A percentile compares a stretch with the other conserved stretches of the same genome.
Conservation (phyloP, 1,139 yeast species). For the Entelexis paramagnoliae region DNA sequence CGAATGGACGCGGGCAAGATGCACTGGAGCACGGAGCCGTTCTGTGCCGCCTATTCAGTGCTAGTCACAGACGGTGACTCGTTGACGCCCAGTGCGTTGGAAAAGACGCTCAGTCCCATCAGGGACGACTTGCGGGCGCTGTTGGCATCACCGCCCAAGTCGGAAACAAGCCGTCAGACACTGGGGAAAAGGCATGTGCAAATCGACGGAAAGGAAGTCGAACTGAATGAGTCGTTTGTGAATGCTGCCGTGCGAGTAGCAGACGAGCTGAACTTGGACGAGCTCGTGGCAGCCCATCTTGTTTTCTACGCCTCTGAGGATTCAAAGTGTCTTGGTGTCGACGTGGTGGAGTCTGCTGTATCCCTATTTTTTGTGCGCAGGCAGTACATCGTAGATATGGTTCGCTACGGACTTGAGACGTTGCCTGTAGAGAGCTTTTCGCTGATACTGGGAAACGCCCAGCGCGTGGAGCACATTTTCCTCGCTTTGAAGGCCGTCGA, state of each 20-base stretch:
- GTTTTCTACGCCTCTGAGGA: slow-evolving; percentile 39
- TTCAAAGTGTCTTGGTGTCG: slow-evolving; percentile 42
- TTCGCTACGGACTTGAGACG: slow-evolving; percentile 43
- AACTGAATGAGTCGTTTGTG: slow-evolving; percentile 45
- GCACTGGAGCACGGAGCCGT: slow-evolving; percentile 33
- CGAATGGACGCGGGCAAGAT: slow-evolving; percentile 18
- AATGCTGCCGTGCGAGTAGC: slow-evolving; percentile 42
- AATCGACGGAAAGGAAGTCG: slow-evolving; percentile 42
- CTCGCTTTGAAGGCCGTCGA: slow-evolving; percentile 51
- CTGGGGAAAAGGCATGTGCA: slow-evolving; percentile 40
- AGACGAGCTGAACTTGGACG: slow-evolving; percentile 63
- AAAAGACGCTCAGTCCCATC: slow-evolving; percentile 24
- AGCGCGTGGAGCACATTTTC: slow-evolving; percentile 26
- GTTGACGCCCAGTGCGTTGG: slow-evolving; percentile 21
- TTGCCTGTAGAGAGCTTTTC: slow-evolving; percentile 8
- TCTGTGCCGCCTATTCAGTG: slow-evolving; percentile 27
- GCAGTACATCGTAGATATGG: slow-evolving; percentile 59
- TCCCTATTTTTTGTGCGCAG: slow-evolving; percentile 60
- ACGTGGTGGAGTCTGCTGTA: slow-evolving; percentile 56
- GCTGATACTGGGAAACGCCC: slow-evolving; percentile 1
- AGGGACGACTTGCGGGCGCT: slow-evolving; percentile 42
- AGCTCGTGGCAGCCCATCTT: slow-evolving; percentile 52
- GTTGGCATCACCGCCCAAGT: slow-evolving; percentile 44
- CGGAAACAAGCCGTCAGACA: slow-evolving; percentile 43
- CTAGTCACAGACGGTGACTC: slow-evolving; percentile 24